Evolutionary conservation across 73 alveolate species (phyloP).

Genomic region (Paramecium primaurelia): DNA sequence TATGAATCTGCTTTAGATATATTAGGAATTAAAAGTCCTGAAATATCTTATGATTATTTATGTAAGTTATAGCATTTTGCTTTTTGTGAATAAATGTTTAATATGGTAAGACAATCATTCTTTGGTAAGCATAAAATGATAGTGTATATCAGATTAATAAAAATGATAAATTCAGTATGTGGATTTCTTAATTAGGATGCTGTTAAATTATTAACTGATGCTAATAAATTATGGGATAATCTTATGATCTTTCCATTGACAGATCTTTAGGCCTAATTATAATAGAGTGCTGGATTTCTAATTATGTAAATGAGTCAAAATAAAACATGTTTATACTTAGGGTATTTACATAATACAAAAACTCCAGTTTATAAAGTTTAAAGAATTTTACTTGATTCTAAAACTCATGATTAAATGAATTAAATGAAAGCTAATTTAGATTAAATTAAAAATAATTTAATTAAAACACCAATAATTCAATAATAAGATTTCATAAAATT

Average conservation of each 20-base stretch:
- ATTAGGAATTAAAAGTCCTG: conserved; percentile 39
- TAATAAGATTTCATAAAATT: conserved; percentile 38
- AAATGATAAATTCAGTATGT: background rate
- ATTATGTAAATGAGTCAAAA: background rate
- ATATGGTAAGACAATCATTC: conserved; percentile 35
- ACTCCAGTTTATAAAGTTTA: background rate
- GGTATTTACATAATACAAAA: background rate
- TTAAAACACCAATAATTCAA: conserved; percentile 11
- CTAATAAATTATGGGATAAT: conserved; percentile 20
- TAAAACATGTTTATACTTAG: background rate
- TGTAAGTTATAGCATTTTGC: conserved; percentile 49
- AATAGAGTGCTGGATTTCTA: background rate
- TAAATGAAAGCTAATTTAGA: background rate
- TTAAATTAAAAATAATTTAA: conserved; percentile 22
- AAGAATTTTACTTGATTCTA: background rate
- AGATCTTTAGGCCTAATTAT: background rate
- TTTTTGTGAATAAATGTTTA: conserved; percentile 33
- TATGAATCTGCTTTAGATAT: conserved; percentile 1
- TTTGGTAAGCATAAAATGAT: conserved; percentile 57
- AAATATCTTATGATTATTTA: conserved; percentile 38
- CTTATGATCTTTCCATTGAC: background rate
- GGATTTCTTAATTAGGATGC: background rate
- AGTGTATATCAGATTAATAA: conserved; percentile 29
- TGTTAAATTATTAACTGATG: background rate
- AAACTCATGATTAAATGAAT: background rate